Evolutionary conservation across 1,139 yeast genomes (phyloP), one percentile per base, ranked within the genome.

Genomic region (Scheffersomyces insectosa): DNA sequence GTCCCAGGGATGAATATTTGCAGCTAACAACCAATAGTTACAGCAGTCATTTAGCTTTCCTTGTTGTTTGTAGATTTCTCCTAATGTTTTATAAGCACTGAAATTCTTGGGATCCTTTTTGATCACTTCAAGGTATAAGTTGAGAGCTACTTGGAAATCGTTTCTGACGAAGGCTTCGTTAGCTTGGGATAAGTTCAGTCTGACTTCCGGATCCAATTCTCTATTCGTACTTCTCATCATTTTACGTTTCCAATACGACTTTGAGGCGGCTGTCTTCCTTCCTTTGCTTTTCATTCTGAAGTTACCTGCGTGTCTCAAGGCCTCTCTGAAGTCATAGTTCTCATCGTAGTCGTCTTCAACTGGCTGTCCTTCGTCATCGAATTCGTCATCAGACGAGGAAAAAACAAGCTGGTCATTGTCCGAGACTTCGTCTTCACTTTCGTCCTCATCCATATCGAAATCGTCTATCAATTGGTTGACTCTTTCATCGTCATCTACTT

Each of bases 81-180:
- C 97, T 43, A 93, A 68, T 2, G 95, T 80, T 55, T 85, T 87
- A 63, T 88, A 91, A 0, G 98, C 97, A 44, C 84, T 79, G 62
- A 83, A 85, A 52, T 89, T 88, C 50, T 79, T 79, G 9, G 88
- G 83, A 56, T 93, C 97, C 46, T 79, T 71, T 49, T 82, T 79
- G 50, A 93, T 82, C 8, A 90, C 95, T 54, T 88, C 91, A 38
- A 79, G 74, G 52, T 85, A 85, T 42, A 82, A 63, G 38, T 77
- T 71, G 51, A 83, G 77, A 0, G 98, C 97, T 2, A 69, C 76
- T 33, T 78, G 83, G 33, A 80, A 74, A 52, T 88, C 85, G 40
- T 77, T 77, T 8, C 77, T 60, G 1, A 85, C 96, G 69, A 83
- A 90, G 0, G 88, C 86, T 54, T 84, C 91, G 56, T 88, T 87